These are phyloP conservation scores for Colletotrichum tabaci DNA, from an alignment of 2,329 filamentous ascomycete species.

Conservation along the genomic window DNA sequence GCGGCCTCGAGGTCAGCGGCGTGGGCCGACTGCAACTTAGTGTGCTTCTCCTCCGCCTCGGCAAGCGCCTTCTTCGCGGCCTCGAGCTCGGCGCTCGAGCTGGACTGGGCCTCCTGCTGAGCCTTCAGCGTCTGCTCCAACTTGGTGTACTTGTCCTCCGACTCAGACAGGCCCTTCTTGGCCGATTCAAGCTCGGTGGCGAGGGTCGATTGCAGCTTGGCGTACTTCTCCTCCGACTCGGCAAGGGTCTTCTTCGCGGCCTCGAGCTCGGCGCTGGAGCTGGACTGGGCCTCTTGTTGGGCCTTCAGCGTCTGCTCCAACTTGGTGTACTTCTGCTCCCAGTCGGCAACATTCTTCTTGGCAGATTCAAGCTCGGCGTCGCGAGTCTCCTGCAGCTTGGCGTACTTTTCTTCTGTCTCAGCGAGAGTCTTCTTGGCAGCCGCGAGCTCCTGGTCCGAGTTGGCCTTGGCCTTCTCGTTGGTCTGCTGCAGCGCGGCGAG, in stretches of 20 bases:
- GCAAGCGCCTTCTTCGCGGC: conserved; percentile 29
- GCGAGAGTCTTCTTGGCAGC: conserved; percentile 41
- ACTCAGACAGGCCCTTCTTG: conserved; percentile 48
- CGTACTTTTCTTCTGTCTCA: conserved; percentile 45
- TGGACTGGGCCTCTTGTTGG: conserved; percentile 49
- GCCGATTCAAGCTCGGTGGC: conserved; percentile 48
- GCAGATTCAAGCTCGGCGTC: conserved; percentile 45
- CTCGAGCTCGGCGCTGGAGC: conserved; percentile 37
- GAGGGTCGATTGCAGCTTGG: conserved; percentile 39
- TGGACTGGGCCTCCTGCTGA: conserved; percentile 49
- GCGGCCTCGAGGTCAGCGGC: conserved; percentile 48
- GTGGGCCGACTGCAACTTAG: conserved; percentile 45
- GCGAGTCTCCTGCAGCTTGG: conserved; percentile 46
- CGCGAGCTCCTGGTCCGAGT: conserved; percentile 47
- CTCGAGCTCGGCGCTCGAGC: conserved; percentile 36
- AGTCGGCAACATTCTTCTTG: conserved; percentile 43
- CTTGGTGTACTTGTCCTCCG: conserved; percentile 46
- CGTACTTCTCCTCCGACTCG: conserved; percentile 46
- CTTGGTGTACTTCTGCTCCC: conserved; percentile 45
- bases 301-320: conserved; percentile 49
- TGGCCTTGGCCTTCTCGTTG: conserved; percentile 48
- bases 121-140: conserved; percentile 48
- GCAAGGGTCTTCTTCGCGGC: conserved; percentile 33
- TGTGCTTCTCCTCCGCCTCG: conserved; percentile 46
- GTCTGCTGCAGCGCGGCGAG: conserved; percentile 46